phyloP scores from a whole-genome alignment of 495 filamentous ascomycete genomes.

The Aspergillus panamensis region DNA sequence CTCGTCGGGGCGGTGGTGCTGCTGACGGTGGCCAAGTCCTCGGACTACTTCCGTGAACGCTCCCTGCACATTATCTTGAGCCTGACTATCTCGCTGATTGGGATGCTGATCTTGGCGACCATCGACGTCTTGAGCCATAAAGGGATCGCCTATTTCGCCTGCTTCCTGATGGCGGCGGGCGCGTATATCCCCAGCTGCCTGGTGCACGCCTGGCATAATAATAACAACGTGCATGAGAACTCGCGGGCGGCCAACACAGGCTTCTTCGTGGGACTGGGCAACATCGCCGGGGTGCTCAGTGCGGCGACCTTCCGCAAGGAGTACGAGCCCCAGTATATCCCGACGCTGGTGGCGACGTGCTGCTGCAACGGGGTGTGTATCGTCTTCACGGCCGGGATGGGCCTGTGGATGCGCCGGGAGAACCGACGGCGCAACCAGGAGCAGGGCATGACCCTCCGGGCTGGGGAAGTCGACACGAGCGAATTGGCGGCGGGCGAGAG shows the following conservation, averaged over 20 bases:
- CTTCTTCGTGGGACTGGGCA: constrained; percentile 58
- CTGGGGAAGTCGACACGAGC: constrained; percentile 58
- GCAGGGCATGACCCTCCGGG: constrained; percentile 54
- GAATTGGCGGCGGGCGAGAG: constrained; percentile 57
- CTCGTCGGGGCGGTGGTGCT: constrained; percentile 60
- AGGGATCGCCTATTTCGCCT: constrained; percentile 66
- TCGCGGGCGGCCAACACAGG: constrained; percentile 42
- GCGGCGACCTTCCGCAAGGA: constrained; percentile 64
- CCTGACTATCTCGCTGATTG: constrained; percentile 62
- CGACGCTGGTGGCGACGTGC: constrained; percentile 66
- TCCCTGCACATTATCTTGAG: constrained; percentile 65
- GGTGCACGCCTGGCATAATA: constrained; percentile 61
- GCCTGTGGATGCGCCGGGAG: constrained; percentile 63
- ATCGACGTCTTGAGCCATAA: constrained; percentile 56
- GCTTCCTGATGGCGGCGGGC: constrained; percentile 69
- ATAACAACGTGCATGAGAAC: constrained; percentile 69
- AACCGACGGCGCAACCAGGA: constrained; percentile 57
- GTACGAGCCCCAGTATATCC: constrained; percentile 66
- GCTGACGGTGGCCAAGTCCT: constrained; percentile 59
- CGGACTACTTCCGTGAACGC: constrained; percentile 57
- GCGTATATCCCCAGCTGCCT: constrained; percentile 41
- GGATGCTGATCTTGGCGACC: constrained; percentile 63
- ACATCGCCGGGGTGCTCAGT: constrained; percentile 67
- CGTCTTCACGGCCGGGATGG: constrained; percentile 51
- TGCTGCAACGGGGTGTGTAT: constrained; percentile 63